These are phyloP conservation scores for Mimosa bimucronata DNA, from an alignment of 306 rosid species.

Conservation along the genomic window DNA sequence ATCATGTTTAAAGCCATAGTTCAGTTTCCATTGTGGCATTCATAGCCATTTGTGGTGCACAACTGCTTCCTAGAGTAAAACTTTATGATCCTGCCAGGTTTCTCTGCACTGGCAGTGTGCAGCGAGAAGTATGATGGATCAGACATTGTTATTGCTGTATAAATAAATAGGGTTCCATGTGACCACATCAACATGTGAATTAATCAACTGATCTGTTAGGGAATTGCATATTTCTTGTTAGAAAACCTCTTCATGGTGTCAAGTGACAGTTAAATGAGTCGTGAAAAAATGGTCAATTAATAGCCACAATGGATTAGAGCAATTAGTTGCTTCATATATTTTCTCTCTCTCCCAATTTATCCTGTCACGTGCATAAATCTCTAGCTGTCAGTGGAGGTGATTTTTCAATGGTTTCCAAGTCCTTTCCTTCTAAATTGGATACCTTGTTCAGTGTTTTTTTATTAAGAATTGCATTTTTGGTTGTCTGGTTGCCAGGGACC, in stretches of 20 bases:
- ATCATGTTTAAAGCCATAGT: conserved; percentile 33
- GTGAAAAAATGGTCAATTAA: too few species aligned
- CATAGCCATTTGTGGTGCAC: conserved; percentile 65
- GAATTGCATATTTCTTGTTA: background rate
- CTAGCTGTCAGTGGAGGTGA: too few species aligned
- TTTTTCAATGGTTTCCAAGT: too few species aligned
- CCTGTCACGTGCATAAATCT: too few species aligned
- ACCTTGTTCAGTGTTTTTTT: background rate
- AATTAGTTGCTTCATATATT: too few species aligned
- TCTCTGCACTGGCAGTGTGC: conserved; percentile 99
- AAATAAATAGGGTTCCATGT: conserved; percentile 23
- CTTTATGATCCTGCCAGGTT: conserved; percentile 92
- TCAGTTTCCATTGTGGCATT: conserved; percentile 68
- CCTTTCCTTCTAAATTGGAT: conserved; percentile 12
- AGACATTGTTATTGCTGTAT: conserved; percentile 43
- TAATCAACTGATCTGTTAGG: conserved; percentile 12
- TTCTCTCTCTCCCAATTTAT: too few species aligned
- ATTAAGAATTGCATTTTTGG: conserved; percentile 16
- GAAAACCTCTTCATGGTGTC: background rate
- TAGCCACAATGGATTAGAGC: too few species aligned
- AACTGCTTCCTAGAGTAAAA: conserved; percentile 79
- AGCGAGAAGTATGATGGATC: conserved; percentile 99
- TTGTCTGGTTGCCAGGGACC: conserved; percentile 63
- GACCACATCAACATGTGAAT: conserved; percentile 7
- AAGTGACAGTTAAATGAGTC: background rate